A percentile compares a stretch with the other conserved stretches of the same genome.
Evolutionary conservation across 2,329 filamentous ascomycete species (phyloP).

Genomic region (Curvularia verruculosa): DNA sequence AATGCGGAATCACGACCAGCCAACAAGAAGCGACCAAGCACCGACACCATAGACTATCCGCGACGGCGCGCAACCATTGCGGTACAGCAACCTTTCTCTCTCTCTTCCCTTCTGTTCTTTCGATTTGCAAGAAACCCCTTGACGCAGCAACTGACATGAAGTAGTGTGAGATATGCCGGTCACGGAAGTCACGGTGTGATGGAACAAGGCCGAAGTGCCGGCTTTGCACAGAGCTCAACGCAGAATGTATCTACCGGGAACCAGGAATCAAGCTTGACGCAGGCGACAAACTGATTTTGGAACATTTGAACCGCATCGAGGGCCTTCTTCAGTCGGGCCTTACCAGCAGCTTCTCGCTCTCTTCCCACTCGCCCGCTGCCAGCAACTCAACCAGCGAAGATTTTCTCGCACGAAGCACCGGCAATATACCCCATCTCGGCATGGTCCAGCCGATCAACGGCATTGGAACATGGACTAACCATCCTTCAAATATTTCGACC

Average conservation of each 20-base stretch:
- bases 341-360: slow-evolving; percentile 61
- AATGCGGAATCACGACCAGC: slow-evolving; percentile 34
- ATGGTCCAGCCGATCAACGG: slow-evolving; percentile 57
- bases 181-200: slow-evolving; percentile 79
- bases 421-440: slow-evolving; percentile 44
- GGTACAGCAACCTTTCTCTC: slow-evolving; percentile 37
- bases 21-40: slow-evolving; percentile 49
- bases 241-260: slow-evolving; percentile 83
- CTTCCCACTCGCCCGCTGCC: slow-evolving; percentile 60
- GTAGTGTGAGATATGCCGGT: slow-evolving; percentile 81
- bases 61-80: slow-evolving; percentile 51
- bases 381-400: slow-evolving; percentile 55
- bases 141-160: slow-evolving; percentile 30
- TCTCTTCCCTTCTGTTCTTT: background rate
- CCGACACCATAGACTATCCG: slow-evolving; percentile 52
- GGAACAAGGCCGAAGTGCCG: slow-evolving; percentile 83
- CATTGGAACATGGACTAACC: slow-evolving; percentile 73
- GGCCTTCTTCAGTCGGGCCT: slow-evolving; percentile 75
- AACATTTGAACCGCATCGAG: slow-evolving; percentile 78
- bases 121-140: background rate
- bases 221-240: slow-evolving; percentile 80
- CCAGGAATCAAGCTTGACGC: slow-evolving; percentile 87
- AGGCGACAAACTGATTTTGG: slow-evolving; percentile 83
- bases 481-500: slow-evolving; percentile 72
- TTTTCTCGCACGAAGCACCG: slow-evolving; percentile 47